These are phyloP conservation scores for Trichoderma semiorbis DNA, from an alignment of 2,329 filamentous ascomycete genomes.

Conservation along the genomic window DNA sequence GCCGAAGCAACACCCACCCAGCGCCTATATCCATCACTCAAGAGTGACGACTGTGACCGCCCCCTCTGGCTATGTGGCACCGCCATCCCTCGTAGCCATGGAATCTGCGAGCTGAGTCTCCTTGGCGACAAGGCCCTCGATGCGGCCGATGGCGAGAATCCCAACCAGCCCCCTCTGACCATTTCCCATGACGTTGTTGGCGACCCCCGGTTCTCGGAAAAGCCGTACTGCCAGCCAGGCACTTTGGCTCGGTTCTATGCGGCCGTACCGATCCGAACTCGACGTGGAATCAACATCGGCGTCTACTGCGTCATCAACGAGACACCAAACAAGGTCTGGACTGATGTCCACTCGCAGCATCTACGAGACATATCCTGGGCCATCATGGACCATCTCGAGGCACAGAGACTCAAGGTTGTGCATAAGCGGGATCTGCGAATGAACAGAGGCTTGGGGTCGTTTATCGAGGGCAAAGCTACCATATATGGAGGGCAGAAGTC, in stretches of 20 bases:
- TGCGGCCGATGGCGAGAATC: background rate
- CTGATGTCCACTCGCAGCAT: conserved; percentile 25
- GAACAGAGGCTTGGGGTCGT: conserved; percentile 35
- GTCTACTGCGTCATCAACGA: conserved; percentile 34
- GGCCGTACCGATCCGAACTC: conserved; percentile 39
- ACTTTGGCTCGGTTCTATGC: conserved; percentile 36
- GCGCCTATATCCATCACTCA: conserved; percentile 30
- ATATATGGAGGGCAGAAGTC: conserved; percentile 26
- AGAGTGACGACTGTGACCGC: conserved; percentile 15
- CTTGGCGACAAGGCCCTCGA: background rate
- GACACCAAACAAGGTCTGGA: conserved; percentile 23
- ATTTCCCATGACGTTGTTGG: conserved; percentile 34
- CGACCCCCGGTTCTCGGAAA: conserved; percentile 30
- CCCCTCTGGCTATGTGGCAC: conserved; percentile 31
- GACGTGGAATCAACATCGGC: conserved; percentile 41
- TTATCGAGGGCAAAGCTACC: conserved; percentile 34
- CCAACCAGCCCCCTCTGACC: conserved; percentile 30
- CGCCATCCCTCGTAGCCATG: conserved; percentile 30
- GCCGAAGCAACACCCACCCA: conserved; percentile 47
- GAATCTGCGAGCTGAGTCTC: conserved; percentile 28
- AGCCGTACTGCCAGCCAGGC: conserved; percentile 26
- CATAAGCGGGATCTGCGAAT: conserved; percentile 36
- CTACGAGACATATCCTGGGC: conserved; percentile 29
- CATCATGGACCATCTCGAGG: conserved; percentile 38
- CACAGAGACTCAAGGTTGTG: conserved; percentile 25